These are phyloP conservation scores for Wickerhamomyces subpelliculosus DNA, from an alignment of 805 yeast species.

Conservation along the genomic window DNA sequence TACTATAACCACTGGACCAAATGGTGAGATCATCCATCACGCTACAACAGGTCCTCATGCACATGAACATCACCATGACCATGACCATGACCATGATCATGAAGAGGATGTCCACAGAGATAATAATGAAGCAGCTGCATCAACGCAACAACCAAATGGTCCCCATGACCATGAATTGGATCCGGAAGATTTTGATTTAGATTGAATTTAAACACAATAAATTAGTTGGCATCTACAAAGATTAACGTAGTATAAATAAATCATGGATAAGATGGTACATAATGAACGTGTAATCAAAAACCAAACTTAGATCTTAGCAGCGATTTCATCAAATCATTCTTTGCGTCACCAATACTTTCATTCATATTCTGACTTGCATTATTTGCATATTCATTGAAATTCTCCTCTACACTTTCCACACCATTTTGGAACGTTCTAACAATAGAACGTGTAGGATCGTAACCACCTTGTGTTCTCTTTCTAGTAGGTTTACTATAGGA, in stretches of 20 bases:
- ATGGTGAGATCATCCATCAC: no score
- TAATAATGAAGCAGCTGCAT: no score
- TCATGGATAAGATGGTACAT: no score
- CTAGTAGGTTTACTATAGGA: constrained; percentile 44
- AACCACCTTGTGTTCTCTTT: constrained; percentile 27
- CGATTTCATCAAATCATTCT: constrained; percentile 42
- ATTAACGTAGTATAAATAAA: no score
- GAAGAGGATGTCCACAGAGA: no score
- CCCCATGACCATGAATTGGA: not conserved
- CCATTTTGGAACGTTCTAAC: constrained; percentile 43
- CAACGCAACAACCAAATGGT: not conserved
- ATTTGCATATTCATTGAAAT: constrained; percentile 51
- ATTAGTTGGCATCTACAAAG: no score
- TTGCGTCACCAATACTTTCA: constrained; percentile 42
- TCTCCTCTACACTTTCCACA: constrained; percentile 45
- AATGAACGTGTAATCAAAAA: constrained; percentile 21
- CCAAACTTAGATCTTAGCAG: constrained; percentile 51
- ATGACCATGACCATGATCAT: no score
- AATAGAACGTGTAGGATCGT: constrained; percentile 33
- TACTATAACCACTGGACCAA: no score
- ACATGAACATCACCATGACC: no score
- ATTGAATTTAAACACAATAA: not conserved
- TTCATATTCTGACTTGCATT: constrained; percentile 45
- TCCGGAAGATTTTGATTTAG: not conserved
- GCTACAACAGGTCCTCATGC: no score